Conservation (phyloP, 2,329 filamentous ascomycete species). For the Dissoconium aciculare region DNA sequence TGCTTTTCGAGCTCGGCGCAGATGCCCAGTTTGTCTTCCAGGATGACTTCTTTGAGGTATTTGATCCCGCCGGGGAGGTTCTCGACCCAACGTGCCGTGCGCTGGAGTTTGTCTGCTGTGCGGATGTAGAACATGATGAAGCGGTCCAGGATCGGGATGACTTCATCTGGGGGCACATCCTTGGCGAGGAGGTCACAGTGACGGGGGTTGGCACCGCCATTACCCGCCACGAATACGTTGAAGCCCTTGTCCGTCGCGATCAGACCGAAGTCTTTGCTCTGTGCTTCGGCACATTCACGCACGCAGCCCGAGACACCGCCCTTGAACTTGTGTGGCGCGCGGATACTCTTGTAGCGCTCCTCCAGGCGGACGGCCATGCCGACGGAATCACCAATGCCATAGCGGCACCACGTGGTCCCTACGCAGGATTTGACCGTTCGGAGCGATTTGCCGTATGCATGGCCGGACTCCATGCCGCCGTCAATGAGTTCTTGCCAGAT, state of each 20-base stretch:
- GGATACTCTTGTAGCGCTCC: conserved; percentile 81
- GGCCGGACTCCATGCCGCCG: conserved; percentile 77
- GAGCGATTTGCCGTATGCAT: conserved; percentile 80
- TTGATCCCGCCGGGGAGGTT: conserved; percentile 66
- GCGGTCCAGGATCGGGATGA: conserved; percentile 70
- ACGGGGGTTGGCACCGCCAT: conserved; percentile 71
- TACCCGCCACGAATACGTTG: conserved; percentile 83
- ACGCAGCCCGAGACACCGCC: conserved; percentile 82
- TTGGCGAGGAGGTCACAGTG: conserved; percentile 75
- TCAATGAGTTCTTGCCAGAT: conserved; percentile 73
- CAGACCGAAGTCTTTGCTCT: conserved; percentile 84
- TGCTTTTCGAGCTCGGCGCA: conserved; percentile 70
- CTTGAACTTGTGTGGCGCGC: conserved; percentile 74
- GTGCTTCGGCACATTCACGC: conserved; percentile 82
- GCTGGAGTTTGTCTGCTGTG: conserved; percentile 77
- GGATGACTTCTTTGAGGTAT: conserved; percentile 67
- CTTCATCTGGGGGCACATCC: conserved; percentile 68
- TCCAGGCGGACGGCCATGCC: conserved; percentile 79
- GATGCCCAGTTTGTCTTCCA: conserved; percentile 77
- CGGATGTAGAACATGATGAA: conserved; percentile 91
- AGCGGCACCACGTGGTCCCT: conserved; percentile 81
- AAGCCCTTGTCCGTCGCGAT: conserved; percentile 88
- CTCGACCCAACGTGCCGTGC: conserved; percentile 80
- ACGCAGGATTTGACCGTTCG: conserved; percentile 87
- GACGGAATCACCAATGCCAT: conserved; percentile 76